phyloP scores from a whole-genome alignment of 768 basidiomycete genomes.

The Inosperma sp. region DNA sequence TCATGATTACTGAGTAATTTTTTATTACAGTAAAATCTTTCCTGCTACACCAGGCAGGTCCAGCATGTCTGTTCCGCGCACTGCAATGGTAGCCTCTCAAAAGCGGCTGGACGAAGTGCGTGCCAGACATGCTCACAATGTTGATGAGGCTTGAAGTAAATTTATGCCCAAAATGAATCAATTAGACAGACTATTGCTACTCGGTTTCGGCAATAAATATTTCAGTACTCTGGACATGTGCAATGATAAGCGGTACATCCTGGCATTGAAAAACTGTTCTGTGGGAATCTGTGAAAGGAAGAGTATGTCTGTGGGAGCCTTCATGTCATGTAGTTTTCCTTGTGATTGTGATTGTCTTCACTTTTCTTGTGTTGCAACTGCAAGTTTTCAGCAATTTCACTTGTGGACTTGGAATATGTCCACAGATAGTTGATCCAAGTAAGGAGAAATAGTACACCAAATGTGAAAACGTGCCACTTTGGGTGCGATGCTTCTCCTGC shows the following conservation, averaged over 20 bases:
- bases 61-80: conserved; percentile 7
- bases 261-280: not conserved
- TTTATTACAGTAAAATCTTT: conserved; percentile 10
- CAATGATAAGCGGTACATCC: no score
- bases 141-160: not conserved
- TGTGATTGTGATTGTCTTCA: not conserved
- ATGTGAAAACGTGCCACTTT: no score
- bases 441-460: no score
- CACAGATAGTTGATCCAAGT: no score
- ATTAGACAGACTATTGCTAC: no score
- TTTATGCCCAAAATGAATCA: not conserved
- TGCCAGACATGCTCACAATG: conserved; percentile 3
- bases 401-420: conserved; percentile 2
- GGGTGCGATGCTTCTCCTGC: no score
- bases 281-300: not conserved
- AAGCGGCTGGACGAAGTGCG: conserved; percentile 6
- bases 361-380: conserved; percentile 1
- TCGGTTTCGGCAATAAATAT: no score
- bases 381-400: conserved; percentile 1
- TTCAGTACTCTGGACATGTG: no score
- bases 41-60: conserved; percentile 10
- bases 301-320: no score
- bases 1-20: not conserved
- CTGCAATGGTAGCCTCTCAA: conserved; percentile 8
- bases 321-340: not conserved